Base-by-base conservation (phyloP, 305 asterid genomes). In the Stenogyne calaminthoides region DNA sequence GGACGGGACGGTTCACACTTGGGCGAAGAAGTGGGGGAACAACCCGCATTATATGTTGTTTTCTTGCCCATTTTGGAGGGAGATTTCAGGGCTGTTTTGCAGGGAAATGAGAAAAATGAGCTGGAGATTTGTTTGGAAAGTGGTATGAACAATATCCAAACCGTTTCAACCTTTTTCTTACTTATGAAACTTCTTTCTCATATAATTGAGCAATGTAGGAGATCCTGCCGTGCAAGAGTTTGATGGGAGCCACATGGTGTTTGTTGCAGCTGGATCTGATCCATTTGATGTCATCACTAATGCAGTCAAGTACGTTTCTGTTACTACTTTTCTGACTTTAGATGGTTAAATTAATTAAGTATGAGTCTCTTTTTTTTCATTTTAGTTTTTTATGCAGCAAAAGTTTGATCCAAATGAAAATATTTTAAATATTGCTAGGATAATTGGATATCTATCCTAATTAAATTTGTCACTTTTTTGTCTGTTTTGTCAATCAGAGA, bases 11-110 rank as follows among this genome's bases (percentile, higher is more conserved):
- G 83, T 64, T 80, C 89, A 3, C 67, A 80, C 65, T 84, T 85
- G 37, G 82, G 82, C 11, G 85, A 79, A 7, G 84, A 80, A 6
- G 84, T 72, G 20, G 83, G 34, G 11, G 86, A 84, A 58, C 75
- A 79, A 61, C 70, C 87, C 11, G 71, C 91, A 6, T 5, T 80
- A 4, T 93, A 88, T 55, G 90, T 87, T 67, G 98, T 88, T 51
- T 86, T 89, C 80, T 78, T 93, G 85, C 98, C 98, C 6, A 89
- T 93, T 81, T 79, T 93, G 27, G 98, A 91, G 77, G 98, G 97
- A 7, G 87, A 91, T 84, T 93, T 93, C 37, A 84, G 97, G 81
- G 97, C 98, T 78, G 98, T 89, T 83, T 76, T 93, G 56, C 98
- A 93, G 77, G 98, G 98, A 44, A 93, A 89, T 54, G 79, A 90